Conservation (phyloP, 208 protist genomes). For the Leishmania arabica region DNA sequence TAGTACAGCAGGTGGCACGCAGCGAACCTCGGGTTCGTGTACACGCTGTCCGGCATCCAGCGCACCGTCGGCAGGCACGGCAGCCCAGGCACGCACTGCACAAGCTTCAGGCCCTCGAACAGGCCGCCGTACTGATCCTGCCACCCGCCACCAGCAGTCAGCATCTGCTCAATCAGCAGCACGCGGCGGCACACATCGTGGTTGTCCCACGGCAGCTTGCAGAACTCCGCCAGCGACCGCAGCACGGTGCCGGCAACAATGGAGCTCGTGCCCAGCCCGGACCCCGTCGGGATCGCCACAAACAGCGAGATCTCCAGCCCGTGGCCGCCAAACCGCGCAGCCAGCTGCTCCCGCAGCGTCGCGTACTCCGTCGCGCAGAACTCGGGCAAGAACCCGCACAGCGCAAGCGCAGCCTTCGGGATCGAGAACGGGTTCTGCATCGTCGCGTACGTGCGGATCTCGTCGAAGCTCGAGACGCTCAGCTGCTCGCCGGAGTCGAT, state of each 20-base stretch:
- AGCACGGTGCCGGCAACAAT: slow-evolving; percentile 57
- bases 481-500: slow-evolving; percentile 42
- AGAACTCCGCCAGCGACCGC: slow-evolving; percentile 46
- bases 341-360: slow-evolving; percentile 43
- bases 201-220: slow-evolving; percentile 41
- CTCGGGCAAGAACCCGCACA: slow-evolving; percentile 57
- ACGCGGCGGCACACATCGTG: slow-evolving; percentile 52
- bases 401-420: slow-evolving; percentile 60
- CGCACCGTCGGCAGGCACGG: slow-evolving; percentile 40
- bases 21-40: slow-evolving; percentile 35
- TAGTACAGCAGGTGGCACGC: slow-evolving; percentile 60
- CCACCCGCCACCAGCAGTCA: slow-evolving; percentile 72
- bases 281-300: slow-evolving; percentile 58
- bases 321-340: slow-evolving; percentile 31
- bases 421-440: slow-evolving; percentile 59
- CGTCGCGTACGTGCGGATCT: slow-evolving; percentile 40
- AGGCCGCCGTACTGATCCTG: slow-evolving; percentile 73
- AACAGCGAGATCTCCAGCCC: slow-evolving; percentile 61
- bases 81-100: slow-evolving; percentile 38
- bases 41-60: slow-evolving; percentile 46
- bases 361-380: slow-evolving; percentile 30
- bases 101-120: slow-evolving; percentile 49
- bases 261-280: slow-evolving; percentile 71
- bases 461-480: slow-evolving; percentile 38
- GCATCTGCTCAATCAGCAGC: slow-evolving; percentile 65